Base-by-base conservation (phyloP, 306 rosid genomes). In the Castanopsis chinensis region DNA sequence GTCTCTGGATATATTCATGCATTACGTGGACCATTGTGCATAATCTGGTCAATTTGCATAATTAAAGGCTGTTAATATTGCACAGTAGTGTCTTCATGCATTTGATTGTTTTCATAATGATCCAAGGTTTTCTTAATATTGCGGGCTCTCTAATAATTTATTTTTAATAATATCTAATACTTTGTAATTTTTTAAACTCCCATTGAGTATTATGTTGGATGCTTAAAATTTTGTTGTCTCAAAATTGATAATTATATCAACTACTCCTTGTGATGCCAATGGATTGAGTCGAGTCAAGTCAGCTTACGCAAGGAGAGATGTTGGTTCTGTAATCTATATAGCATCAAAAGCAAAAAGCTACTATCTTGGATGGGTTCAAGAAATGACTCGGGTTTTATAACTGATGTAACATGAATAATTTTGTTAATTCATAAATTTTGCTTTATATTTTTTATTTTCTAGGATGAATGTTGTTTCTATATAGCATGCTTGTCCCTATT, bases 31-130 rank as follows among this genome's bases (percentile, higher is more conserved):
- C 70, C 77, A 21, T 20, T 73, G 60, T 49, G 73, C 20, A 10
- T 53, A 32, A 28, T 56, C 35, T 43, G 25, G 78, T 81, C 72
- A 25, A 60, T 55, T 69, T 54, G 2, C 64, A 72, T 30, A 20
- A 35, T 45, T 54, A 57, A 30, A 55, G 80, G 74, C 33, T 76
- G 76, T 61, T 86, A 79, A 79, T 77, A 71, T 61, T 79, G 84
- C 76, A 79, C 13, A 45, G 64, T 59, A 71, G 64, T 59, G 71
- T 77, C 54, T 70, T 73, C 56, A 5, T 61, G 70, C 74, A 28
- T 70, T 52, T 74, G 57, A 41, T 67, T 54, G 7, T 33, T 45
- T 55, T n/a, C 57, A 10, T 41, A 78, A 61, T 65, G 20, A 28
- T 64, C 11, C 18, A 30, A n/a, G 11, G 20, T 64, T 28, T 64